Base-by-base conservation (phyloP, 768 basidiomycete genomes). In the Pleurotus giganteus region DNA sequence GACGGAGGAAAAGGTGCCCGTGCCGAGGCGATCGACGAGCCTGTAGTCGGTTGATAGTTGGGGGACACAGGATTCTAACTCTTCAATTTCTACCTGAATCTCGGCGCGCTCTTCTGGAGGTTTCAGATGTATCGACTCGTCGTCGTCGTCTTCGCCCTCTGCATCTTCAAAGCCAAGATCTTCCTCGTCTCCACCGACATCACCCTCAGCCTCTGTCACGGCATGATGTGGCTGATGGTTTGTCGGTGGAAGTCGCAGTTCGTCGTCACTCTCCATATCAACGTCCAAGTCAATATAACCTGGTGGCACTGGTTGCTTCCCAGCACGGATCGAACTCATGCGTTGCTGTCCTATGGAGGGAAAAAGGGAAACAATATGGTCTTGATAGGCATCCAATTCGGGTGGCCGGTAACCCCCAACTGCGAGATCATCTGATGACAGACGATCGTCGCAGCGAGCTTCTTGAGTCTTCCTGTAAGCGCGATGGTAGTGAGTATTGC, bases 1-100 rank as follows among this genome's bases (percentile, higher is more conserved):
- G n/a, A 99, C 97, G 8, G 94, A 94, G 0, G 96, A 98, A 72
- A 99, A 99, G 1, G 96, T 99, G 13, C 96, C 96, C 52, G 95
- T 98, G 12, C 97, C 97, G 0, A 99, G 81, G 1, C 95, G 82
- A 72, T 98, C 96, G 31, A 98, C 68, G 31, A 98, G 75, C 47
- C 74, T 80, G 75, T 96, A 98, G 59, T 89, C 77, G 2, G 74
- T 64, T 4, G 71, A 65, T 51, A 96, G 75, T n/a, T 78, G 69
- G 0, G 90, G 88, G 3, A 96, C 84, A 15, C 80, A 77, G 1
- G 72, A 66, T 58, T 84, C 73, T 24, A 98, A 80, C 57, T 89
- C 83, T 0, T 71, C 65, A 39, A 98, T 94, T 70, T 99, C 96
- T 36, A 76, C 71, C 42, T 79, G 72, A 50, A 98, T 90, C 59